Evolutionary conservation across 2,329 filamentous ascomycete genomes (phyloP).

Genomic region (Albifimbria verrucaria): DNA sequence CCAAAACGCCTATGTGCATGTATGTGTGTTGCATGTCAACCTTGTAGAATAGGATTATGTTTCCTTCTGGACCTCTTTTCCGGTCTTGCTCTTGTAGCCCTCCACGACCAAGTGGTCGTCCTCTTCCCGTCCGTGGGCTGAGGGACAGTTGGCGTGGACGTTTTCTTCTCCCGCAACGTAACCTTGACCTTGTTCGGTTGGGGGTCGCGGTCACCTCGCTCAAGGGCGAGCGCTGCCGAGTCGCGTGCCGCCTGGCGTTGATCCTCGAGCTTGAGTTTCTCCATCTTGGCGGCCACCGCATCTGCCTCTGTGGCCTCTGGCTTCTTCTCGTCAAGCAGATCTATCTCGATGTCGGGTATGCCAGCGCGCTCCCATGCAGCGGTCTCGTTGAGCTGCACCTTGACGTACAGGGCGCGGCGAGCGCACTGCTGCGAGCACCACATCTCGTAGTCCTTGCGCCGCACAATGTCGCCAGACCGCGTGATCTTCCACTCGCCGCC

Average conservation of each 20-base stretch:
- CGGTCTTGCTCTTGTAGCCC: slow-evolving; percentile 42
- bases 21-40: too few species aligned
- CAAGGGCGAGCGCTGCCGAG: slow-evolving; percentile 44
- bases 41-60: too few species aligned
- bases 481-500: slow-evolving; percentile 68
- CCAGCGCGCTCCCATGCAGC: slow-evolving; percentile 79
- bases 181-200: slow-evolving; percentile 38
- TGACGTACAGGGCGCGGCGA: slow-evolving; percentile 75
- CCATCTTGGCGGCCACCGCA: slow-evolving; percentile 32
- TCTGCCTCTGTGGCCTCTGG: slow-evolving; percentile 41
- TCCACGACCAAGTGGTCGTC: slow-evolving; percentile 46
- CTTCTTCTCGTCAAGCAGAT: slow-evolving; percentile 65
- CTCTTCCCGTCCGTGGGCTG: slow-evolving; percentile 21
- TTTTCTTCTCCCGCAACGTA: slow-evolving; percentile 49
- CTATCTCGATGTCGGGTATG: slow-evolving; percentile 52
- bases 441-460: slow-evolving; percentile 69
- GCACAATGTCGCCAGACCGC: slow-evolving; percentile 59
- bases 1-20: too few species aligned
- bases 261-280: slow-evolving; percentile 41
- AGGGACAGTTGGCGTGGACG: slow-evolving; percentile 15
- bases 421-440: slow-evolving; percentile 86
- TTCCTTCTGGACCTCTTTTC: slow-evolving; percentile 7
- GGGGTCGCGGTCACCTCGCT: slow-evolving; percentile 37
- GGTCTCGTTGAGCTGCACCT: slow-evolving; percentile 81
- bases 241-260: slow-evolving; percentile 37